Percentiles rank a stretch among this genome's conserved stretches.
phyloP scores from a whole-genome alignment of 805 yeast genomes.

The Metschnikowia dekortorum region DNA sequence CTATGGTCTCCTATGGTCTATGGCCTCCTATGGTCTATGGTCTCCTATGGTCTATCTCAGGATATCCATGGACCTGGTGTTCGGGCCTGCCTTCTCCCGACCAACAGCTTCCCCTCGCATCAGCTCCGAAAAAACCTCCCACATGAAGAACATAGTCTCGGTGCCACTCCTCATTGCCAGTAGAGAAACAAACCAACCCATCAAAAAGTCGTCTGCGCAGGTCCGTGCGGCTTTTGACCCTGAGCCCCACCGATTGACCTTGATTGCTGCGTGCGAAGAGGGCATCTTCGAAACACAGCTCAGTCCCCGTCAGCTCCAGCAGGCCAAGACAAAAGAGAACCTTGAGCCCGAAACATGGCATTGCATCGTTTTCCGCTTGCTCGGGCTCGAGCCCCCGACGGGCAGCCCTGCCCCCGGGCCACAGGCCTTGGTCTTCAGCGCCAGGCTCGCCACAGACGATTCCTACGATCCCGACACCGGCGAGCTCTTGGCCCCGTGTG shows the following conservation, averaged over 20 bases:
- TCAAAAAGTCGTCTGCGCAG: conserved; percentile 11
- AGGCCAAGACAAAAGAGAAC: conserved; percentile 8
- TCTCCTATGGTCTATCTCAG: no score
- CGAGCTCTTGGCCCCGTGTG: conserved; percentile 22
- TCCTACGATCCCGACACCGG: conserved; percentile 21
- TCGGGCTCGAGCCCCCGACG: background rate
- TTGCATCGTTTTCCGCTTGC: conserved; percentile 4
- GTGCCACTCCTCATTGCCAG: conserved; percentile 8
- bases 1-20: no score
- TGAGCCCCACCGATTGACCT: background rate
- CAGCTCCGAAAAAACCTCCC: background rate
- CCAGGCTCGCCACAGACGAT: conserved; percentile 21
- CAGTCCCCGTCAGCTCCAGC: conserved; percentile 5
- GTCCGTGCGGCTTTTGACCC: conserved; percentile 1
- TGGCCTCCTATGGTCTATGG: no score
- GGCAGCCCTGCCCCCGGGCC: background rate
- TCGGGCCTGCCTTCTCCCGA: background rate
- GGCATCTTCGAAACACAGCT: conserved; percentile 13
- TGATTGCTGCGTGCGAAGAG: conserved; percentile 17
- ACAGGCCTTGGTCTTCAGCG: conserved; percentile 10
- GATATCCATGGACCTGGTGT: no score
- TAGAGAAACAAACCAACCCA: conserved; percentile 1
- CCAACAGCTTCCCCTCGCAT: background rate
- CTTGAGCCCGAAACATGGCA: conserved; percentile 18
- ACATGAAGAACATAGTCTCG: conserved; percentile 4